phyloP scores from a whole-genome alignment of 139 green algal species.

The Pedinophyceae sp. region DNA sequence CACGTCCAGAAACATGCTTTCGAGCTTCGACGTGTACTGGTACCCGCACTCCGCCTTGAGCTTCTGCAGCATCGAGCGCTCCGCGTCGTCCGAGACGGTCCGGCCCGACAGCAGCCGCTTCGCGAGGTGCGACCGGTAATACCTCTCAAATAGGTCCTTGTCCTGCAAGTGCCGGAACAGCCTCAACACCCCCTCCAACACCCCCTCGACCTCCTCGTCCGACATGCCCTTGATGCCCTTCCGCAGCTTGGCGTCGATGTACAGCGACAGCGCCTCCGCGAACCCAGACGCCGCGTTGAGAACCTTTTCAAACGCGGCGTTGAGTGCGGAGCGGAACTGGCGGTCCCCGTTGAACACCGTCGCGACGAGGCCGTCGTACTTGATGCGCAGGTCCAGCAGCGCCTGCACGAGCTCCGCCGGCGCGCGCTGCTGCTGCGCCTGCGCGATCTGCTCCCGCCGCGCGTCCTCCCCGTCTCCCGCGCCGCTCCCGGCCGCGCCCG shows the following conservation, averaged over 20 bases:
- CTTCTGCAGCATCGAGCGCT: conserved; percentile 85
- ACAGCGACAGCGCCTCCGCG: conserved; percentile 91
- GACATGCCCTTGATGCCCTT: conserved; percentile 47
- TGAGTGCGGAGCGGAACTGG: too few species aligned
- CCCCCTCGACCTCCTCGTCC: conserved; percentile 72
- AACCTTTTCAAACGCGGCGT: conserved; percentile 77
- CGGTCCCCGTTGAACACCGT: conserved; percentile 55
- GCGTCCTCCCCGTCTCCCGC: conserved; percentile 13
- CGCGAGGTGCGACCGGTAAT: conserved; percentile 95
- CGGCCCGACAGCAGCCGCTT: conserved; percentile 76
- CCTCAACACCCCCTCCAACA: conserved; percentile 83
- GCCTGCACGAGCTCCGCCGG: conserved; percentile 74
- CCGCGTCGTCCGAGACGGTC: conserved; percentile 53
- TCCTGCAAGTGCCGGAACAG: conserved; percentile 84
- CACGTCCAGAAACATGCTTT: conserved; percentile 99
- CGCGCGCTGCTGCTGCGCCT: too few species aligned
- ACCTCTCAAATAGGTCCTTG: conserved; percentile 99
- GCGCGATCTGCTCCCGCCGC: too few species aligned
- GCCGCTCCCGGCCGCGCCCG: neutral
- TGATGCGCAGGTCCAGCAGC: conserved; percentile 70
- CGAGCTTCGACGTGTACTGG: conserved; percentile 94
- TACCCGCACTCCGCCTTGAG: conserved; percentile 97
- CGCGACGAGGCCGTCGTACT: conserved; percentile 74
- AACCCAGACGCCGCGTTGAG: conserved; percentile 79
- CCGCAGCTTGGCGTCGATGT: conserved; percentile 88